Evolutionary conservation across 768 basidiomycete species (phyloP).

Genomic region (Collybia sordida): DNA sequence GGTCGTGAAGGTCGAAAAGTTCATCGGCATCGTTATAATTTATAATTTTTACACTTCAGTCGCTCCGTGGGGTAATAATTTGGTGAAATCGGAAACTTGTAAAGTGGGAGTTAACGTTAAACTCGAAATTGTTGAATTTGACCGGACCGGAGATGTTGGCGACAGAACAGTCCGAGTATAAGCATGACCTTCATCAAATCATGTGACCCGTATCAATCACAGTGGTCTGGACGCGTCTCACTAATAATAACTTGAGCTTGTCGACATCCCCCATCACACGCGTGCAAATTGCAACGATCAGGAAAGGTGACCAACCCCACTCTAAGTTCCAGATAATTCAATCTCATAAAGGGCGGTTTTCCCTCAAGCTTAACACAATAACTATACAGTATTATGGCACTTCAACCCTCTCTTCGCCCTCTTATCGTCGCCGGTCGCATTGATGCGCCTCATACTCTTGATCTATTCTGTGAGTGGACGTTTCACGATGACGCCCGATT

Average conservation of each 20-base stretch:
- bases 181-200: slow-evolving; percentile 2
- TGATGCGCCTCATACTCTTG: slow-evolving; percentile 74
- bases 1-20: slow-evolving; percentile 58
- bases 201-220: not conserved
- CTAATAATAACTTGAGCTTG: too few relatives aligned
- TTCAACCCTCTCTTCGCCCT: slow-evolving; percentile 71
- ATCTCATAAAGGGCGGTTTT: not conserved
- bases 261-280: not conserved
- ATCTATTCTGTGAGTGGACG: slow-evolving; percentile 63
- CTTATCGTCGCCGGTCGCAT: slow-evolving; percentile 59
- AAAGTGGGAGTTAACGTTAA: not conserved
- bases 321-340: too few relatives aligned
- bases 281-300: not conserved
- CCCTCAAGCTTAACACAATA: not conserved
- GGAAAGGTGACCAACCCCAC: not conserved
- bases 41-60: not conserved
- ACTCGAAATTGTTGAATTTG: not conserved
- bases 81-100: too few relatives aligned
- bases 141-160: not conserved
- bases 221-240: not conserved
- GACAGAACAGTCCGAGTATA: not conserved
- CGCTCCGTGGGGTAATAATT: too few relatives aligned
- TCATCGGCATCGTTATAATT: slow-evolving; percentile 36
- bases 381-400: slow-evolving; percentile 53
- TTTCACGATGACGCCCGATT: not conserved